phyloP scores from a whole-genome alignment of 192 early-diverging fungal genomes.

The Mycoemilia scoparia region DNA sequence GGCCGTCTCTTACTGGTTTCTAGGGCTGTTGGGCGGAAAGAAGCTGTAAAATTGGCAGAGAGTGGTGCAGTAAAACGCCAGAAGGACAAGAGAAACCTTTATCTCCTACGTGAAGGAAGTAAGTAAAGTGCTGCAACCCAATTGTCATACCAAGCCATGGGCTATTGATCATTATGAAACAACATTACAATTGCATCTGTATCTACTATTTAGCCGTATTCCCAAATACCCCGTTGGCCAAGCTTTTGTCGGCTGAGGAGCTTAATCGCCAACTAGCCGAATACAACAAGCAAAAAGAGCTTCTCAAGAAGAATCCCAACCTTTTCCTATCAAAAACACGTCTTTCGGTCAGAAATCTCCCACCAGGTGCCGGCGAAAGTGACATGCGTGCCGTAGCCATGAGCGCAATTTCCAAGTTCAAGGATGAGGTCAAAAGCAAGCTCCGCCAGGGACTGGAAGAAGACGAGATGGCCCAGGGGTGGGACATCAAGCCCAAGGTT shows the following conservation, averaged over 20 bases:
- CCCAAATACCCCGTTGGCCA: constrained; percentile 60
- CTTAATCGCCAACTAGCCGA: constrained; percentile 61
- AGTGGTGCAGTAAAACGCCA: constrained; percentile 40
- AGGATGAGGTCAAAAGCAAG: constrained; percentile 48
- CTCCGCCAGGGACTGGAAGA: constrained; percentile 31
- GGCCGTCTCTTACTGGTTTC: constrained; percentile 70
- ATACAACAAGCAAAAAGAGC: constrained; percentile 59
- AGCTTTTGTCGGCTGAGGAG: constrained; percentile 52
- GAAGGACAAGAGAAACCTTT: constrained; percentile 71
- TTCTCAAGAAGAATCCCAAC: constrained; percentile 71
- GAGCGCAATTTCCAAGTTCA: constrained; percentile 52
- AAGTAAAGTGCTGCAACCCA: too few relatives aligned
- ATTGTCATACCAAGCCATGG: too few relatives aligned
- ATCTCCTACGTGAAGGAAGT: constrained; percentile 83
- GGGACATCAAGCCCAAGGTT: constrained; percentile 38
- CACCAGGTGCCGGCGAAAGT: constrained; percentile 48
- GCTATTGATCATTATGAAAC: constrained; percentile 1
- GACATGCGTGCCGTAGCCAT: constrained; percentile 39
- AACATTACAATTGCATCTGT: background rate
- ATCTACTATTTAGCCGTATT: constrained; percentile 54
- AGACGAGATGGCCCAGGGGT: constrained; percentile 42
- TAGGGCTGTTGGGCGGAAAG: constrained; percentile 52
- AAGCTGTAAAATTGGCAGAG: constrained; percentile 44
- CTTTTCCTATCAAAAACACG: constrained; percentile 76
- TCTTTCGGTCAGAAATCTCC: constrained; percentile 76